Base-by-base conservation (phyloP, 768 basidiomycete genomes). In the Russula emetica region DNA sequence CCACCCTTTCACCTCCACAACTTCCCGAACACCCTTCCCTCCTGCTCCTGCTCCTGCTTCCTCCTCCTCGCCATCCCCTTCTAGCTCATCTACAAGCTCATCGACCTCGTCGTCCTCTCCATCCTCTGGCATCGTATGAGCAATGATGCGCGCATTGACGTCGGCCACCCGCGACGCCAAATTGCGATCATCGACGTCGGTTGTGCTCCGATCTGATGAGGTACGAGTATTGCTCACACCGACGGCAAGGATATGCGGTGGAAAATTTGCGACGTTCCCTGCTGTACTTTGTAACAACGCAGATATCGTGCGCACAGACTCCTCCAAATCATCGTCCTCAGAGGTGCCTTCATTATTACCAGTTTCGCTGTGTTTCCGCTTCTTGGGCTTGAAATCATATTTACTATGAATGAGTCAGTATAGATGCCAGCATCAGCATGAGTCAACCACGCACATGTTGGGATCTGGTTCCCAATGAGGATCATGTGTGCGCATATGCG, bases 401-500 rank as follows among this genome's bases (percentile, higher is more conserved):
- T 85, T 87, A 67, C 89, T 90, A 66, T n/a, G 44, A 28, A 52
- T 13, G 64, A 40, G 53, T 67, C 40, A 62, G 50, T 44, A 52
- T 14, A 53, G 45, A 34, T 20, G 49, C 8, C 20, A 61, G 45
- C 49, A 55, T 54, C 28, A 11, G 49, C n/a, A 5, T 14, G 55
- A 30, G 65, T 59, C 55, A 42, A 64, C 50, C 51, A 79, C 87
- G 68, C 73, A 92, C 90, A 90, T 79, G 69, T 85, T 86, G 36
- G 90, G 89, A 77, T 92, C 89, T 47, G 90, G 88, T 68, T 87
- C 87, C 89, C 90, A 93, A 67, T 78, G 79, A 51, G 91, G 88
- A 74, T 92, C 89, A 73, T 94, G 91, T 30, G 87, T 90, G 63
- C 86, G 83, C 90, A 94, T 92, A 74, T 94, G 92, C 36, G 87